Percentiles rank a stretch among this genome's conserved stretches.
phyloP scores from a whole-genome alignment of 805 yeast species.

The Kazachstania psychrophila region DNA sequence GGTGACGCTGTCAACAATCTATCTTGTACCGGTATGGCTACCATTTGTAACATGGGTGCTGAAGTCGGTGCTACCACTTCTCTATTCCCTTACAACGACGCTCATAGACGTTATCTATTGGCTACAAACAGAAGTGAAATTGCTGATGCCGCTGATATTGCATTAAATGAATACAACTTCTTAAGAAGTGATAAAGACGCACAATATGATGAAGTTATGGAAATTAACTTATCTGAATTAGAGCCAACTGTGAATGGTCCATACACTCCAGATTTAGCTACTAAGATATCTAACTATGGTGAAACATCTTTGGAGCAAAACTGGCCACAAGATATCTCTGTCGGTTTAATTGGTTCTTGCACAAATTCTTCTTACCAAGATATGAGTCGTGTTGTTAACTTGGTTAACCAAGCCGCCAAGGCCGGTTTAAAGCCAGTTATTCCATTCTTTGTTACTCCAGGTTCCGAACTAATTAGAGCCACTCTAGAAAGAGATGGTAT shows the following conservation, averaged over 20 bases:
- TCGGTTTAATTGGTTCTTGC: slow-evolving; percentile 96
- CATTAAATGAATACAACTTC: slow-evolving; percentile 44
- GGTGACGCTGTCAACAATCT: slow-evolving; percentile 87
- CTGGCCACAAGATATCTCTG: slow-evolving; percentile 84
- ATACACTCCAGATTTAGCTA: slow-evolving; percentile 94
- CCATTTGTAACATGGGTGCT: slow-evolving; percentile 99
- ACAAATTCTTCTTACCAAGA: slow-evolving; percentile 98
- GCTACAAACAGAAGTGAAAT: slow-evolving; percentile 81
- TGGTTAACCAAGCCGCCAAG: slow-evolving; percentile 75
- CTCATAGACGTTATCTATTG: slow-evolving; percentile 66
- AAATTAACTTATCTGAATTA: slow-evolving; percentile 73
- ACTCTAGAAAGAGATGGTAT: slow-evolving; percentile 94
- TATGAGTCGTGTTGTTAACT: slow-evolving; percentile 91
- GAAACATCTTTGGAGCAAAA: slow-evolving; percentile 57
- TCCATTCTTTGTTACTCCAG: slow-evolving; percentile 93
- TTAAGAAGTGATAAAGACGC: slow-evolving; percentile 81
- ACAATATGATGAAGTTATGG: slow-evolving; percentile 85
- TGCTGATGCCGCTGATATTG: slow-evolving; percentile 69
- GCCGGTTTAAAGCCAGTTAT: slow-evolving; percentile 86
- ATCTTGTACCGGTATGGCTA: slow-evolving; percentile 98
- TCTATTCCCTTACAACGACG: slow-evolving; percentile 84
- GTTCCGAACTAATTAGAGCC: slow-evolving; percentile 96
- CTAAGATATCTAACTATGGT: slow-evolving; percentile 79
- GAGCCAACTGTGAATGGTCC: slow-evolving; percentile 98
- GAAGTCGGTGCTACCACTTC: slow-evolving; percentile 99